Percentiles rank a stretch among this genome's conserved stretches.
Evolutionary conservation across 2,329 filamentous ascomycete genomes (phyloP).

Genomic region (Camillea tinctor): DNA sequence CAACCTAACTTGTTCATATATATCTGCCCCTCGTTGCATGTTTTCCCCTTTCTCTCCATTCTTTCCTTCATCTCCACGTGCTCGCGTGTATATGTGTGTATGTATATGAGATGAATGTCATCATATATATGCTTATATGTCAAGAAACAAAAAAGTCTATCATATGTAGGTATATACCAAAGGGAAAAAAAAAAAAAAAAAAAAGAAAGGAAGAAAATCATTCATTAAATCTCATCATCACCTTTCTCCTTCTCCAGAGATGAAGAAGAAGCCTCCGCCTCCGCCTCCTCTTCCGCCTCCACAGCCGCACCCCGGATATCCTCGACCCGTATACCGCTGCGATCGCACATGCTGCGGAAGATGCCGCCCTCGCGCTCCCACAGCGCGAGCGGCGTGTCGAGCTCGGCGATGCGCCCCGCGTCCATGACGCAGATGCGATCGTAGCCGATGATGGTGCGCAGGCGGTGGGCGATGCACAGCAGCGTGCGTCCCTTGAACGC

Average conservation of each 20-base stretch:
- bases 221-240: neutral
- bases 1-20: too few relatives aligned
- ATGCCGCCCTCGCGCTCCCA: conserved; percentile 68
- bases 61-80: too few relatives aligned
- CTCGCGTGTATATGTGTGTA: too few relatives aligned
- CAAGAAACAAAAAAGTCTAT: too few relatives aligned
- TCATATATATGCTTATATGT: too few relatives aligned
- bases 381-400: conserved; percentile 72
- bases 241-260: neutral
- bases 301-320: conserved; percentile 42
- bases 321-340: conserved; percentile 69
- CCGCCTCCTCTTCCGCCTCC: neutral
- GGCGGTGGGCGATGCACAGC: conserved; percentile 86
- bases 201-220: too few relatives aligned
- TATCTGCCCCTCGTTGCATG: too few relatives aligned
- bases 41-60: too few relatives aligned
- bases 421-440: conserved; percentile 98
- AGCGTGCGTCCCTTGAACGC: conserved; percentile 86
- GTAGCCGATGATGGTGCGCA: conserved; percentile 91
- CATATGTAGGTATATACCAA: too few relatives aligned
- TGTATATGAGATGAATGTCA: too few relatives aligned
- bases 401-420: conserved; percentile 78
- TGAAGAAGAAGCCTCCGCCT: too few relatives aligned
- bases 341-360: conserved; percentile 86
- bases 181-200: too few relatives aligned